Percentiles rank a stretch among this genome's conserved stretches.
Evolutionary conservation across 192 early-diverging fungal species (phyloP).

Genomic region (Cetraspora pellucida): DNA sequence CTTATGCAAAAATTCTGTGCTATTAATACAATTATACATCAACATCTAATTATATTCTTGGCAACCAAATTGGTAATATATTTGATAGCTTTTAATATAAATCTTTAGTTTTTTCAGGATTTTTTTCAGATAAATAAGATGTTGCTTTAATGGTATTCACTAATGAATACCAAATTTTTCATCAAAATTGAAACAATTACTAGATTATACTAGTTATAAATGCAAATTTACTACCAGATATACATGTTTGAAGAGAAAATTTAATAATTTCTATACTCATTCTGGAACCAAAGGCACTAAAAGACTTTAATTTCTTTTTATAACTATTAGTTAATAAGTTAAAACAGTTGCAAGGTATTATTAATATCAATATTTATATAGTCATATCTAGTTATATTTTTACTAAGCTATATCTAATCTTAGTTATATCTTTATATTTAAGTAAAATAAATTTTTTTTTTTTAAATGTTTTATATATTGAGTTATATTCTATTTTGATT

Average conservation of each 20-base stretch:
- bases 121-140: background rate
- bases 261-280: background rate
- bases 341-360: background rate
- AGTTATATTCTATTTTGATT: too few species aligned
- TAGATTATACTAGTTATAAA: background rate
- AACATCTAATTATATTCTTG: background rate
- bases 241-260: background rate
- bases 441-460: too few species aligned
- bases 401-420: too few species aligned
- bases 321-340: background rate
- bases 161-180: background rate
- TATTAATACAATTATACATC: background rate
- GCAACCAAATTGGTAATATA: background rate
- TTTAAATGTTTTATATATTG: too few species aligned
- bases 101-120: background rate
- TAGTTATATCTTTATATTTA: too few species aligned
- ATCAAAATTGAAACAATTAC: background rate
- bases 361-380: too few species aligned
- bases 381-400: too few species aligned
- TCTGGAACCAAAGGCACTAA: background rate
- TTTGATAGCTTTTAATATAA: background rate
- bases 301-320: background rate
- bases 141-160: background rate
- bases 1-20: background rate
- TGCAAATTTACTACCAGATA: background rate